phyloP scores from a whole-genome alignment of 2,329 filamentous ascomycete species.

The Alternaria ethzedia region DNA sequence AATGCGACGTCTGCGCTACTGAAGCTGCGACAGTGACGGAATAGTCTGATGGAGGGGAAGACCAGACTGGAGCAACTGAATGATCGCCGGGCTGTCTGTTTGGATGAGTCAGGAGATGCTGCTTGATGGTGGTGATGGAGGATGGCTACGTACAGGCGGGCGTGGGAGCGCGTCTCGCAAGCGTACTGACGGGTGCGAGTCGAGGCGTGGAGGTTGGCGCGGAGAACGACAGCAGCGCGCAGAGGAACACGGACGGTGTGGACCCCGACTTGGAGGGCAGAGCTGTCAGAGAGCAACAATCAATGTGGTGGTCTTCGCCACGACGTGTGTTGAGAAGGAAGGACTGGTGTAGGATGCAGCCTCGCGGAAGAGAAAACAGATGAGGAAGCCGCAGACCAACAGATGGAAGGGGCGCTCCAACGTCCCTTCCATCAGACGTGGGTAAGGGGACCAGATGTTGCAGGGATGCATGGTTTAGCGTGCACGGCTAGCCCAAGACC shows the following conservation, averaged over 20 bases:
- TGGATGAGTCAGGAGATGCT: neutral
- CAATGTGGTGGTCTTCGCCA: constrained; percentile 14
- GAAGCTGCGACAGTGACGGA: constrained; percentile 16
- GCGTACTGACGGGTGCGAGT: constrained; percentile 20
- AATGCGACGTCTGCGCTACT: constrained; percentile 18
- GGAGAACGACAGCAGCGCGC: constrained; percentile 34
- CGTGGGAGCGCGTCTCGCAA: constrained; percentile 23
- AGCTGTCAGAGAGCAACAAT: constrained; percentile 7
- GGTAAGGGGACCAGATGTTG: constrained; percentile 15
- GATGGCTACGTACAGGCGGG: constrained; percentile 6
- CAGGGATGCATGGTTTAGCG: neutral
- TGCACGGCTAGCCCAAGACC: neutral
- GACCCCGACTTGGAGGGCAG: constrained; percentile 12
- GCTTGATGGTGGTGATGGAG: constrained; percentile 1
- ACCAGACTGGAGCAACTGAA: neutral
- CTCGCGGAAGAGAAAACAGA: constrained; percentile 29
- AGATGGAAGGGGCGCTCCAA: constrained; percentile 33
- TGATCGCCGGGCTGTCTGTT: neutral
- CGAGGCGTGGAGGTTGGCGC: constrained; percentile 33
- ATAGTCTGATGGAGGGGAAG: constrained; percentile 8
- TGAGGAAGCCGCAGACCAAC: constrained; percentile 29
- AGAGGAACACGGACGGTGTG: constrained; percentile 21
- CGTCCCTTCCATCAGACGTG: constrained; percentile 26
- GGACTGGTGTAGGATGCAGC: constrained; percentile 18
- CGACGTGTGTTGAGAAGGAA: constrained; percentile 18